Evolutionary conservation across 768 basidiomycete genomes (phyloP), one percentile per base, ranked within the genome.

Genomic region (Lactarius deliciosus): DNA sequence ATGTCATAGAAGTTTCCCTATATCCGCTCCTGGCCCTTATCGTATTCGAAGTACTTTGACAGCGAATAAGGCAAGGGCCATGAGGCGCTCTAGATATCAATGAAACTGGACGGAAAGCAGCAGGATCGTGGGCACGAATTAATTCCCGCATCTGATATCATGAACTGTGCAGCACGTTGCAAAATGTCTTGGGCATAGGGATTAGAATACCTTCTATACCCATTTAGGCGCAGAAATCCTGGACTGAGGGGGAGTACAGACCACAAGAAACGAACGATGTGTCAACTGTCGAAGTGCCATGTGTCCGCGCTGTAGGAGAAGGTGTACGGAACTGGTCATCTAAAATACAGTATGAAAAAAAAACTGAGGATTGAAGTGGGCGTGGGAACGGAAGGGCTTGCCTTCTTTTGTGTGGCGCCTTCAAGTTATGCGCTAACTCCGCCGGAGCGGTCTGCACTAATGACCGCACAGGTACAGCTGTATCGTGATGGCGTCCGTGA

Each of bases 101-200:
- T 10, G 55, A 56, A 56, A 32, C 16, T 3, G 8, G 28, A n/a
- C 20, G 55, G 55, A 56, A 56, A 32, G 20, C 28, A 56, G 10
- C 30, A 32, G 55, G 30, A 18, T 56, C 55, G 30, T 32, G 18
- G n/a, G 30, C 55, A 32, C 8, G 18, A 34, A 18, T 56, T 22
- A 16, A 38, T 61, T 61, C 34, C 50, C 60, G 47, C 34, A 25
- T 61, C 18, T 38, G 50, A 53, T 53, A 28, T 53, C 6, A 53
- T 25, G 22, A 38, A 25, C 34, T 38, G 10, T 32, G 20, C 41
- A 18, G 16, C 13, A 47, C 6, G 43, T 15, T 15, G 18, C 9
- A 45, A 15, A 18, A 28, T 9, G 20, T 50, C 45, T 32, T 50
- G 32, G 7, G 45, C 13, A 32, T 16, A 38, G 45, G 36, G 30